Base-by-base conservation (phyloP, 148 eudicot genomes). In the Heliosperma pusillum region DNA sequence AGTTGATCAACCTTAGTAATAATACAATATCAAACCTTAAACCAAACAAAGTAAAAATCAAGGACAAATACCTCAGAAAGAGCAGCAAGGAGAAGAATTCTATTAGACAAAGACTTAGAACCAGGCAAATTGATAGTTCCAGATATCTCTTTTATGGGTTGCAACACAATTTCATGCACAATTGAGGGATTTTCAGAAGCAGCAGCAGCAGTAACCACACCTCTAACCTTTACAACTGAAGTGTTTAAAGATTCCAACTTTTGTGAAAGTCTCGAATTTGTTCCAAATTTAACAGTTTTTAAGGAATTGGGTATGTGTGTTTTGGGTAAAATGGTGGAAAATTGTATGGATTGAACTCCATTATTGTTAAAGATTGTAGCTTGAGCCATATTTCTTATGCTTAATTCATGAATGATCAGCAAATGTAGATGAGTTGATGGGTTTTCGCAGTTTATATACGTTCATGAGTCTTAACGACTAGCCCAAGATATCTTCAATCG, bases 71-170 rank as follows among this genome's bases (percentile, higher is more conserved):
- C 62, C 62, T 58, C 22, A 58, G 62, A 58, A 58, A 17, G 22
- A 21, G 62, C 62, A 58, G 62, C 62, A 58, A 58, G 62, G 6
- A 58, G 62, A 21, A 58, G 58, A 58, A 58, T 58, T 58, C 62
- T 20, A 2, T 20, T 17, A 3, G 62, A 58, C 7, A 58, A 58
- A 58, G 24, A 19, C 24, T 58, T 58, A 4, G 62, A 58, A 58
- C 62, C 62, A 17, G 62, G 62, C 62, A 58, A 58, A 58, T 20
- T 58, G 24, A 58, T 21, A 2, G 21, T 21, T 9, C 62, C 22
- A 1, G 22, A 58, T 1, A 58, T 58, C 62, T 58, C 62, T 25
- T 58, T 58, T 0, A 58, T 58, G 24, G 62, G 22, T 21, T 21
- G 20, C 26, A 58, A 58, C 62, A 58, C 62, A 58, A 58, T 58